Percentiles rank a stretch among this genome's conserved stretches.
These are phyloP conservation scores for Sherardia arvensis DNA, from an alignment of 257 asterid species.

Conservation along the genomic window DNA sequence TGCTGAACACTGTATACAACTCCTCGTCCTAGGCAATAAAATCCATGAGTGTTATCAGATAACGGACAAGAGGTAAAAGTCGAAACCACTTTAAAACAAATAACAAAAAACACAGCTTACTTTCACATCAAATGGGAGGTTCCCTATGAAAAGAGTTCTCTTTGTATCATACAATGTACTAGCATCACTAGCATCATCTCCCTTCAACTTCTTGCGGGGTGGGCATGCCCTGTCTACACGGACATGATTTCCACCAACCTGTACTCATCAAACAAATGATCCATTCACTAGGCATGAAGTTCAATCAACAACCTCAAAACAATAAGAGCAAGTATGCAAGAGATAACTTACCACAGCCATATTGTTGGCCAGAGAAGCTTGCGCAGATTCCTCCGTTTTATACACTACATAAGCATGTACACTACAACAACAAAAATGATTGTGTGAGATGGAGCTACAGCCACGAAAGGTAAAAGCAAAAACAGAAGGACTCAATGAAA, in stretches of 20 bases:
- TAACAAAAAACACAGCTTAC: constrained; percentile 23
- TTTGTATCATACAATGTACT: constrained; percentile 58
- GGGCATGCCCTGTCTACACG: constrained; percentile 99
- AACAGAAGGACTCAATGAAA: neutral
- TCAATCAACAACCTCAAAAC: neutral
- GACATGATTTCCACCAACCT: constrained; percentile 91
- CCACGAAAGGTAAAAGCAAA: constrained; percentile 4
- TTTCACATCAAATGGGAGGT: constrained; percentile 94
- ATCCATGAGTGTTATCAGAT: constrained; percentile 7
- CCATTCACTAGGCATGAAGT: neutral
- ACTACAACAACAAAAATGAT: constrained; percentile 35
- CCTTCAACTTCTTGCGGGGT: constrained; percentile 91
- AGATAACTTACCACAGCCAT: constrained; percentile 72
- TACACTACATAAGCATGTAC: constrained; percentile 86
- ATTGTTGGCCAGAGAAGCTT: constrained; percentile 72
- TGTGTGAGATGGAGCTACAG: neutral
- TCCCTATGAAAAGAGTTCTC: constrained; percentile 83
- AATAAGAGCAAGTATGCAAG: too few relatives aligned
- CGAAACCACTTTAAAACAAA: neutral
- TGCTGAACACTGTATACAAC: constrained; percentile 57
- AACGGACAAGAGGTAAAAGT: constrained; percentile 7
- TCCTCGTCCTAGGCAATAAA: constrained; percentile 67
- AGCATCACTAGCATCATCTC: constrained; percentile 32
- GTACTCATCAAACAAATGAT: constrained; percentile 13
- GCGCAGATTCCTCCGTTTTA: constrained; percentile 78